Base-by-base conservation (phyloP, 192 early-diverging fungal species). In the Physocladia obscura region DNA sequence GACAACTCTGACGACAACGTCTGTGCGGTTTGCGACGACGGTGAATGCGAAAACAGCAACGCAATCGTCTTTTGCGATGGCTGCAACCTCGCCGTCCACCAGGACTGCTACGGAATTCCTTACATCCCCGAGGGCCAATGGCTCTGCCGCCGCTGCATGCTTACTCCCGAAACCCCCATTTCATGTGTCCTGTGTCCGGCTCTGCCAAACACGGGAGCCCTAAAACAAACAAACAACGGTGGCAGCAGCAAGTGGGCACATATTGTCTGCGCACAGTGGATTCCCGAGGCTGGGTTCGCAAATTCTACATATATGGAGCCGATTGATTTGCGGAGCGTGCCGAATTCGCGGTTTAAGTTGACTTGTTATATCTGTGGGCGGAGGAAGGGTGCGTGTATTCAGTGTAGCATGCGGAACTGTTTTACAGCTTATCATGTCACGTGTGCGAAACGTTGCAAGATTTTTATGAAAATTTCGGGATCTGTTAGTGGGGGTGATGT, bases 31-130 rank as follows among this genome's bases (percentile, higher is more conserved):
- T 99, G 97, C 78, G 94, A 96, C 67, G 94, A 97, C 69, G 92
- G 93, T n/a, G 97, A 99, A 81, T 91, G 93, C 79, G 97, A 99
- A 80, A 99, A 99, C 75, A 90, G 91, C 74, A 99, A 99, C 73
- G 97, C 94, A 0, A 99, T 99, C 55, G 97, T 99, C 3, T 99
- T 97, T 70, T 99, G 97, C 81, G 97, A 99, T 78, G 97, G 97
- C 0, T 99, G 97, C 76, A 96, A 99, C 74, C 75, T 99, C 54
- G 96, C 96, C 1, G 97, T 99, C 6, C 97, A 99, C 82, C 97
- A 99, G 84, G 96, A 98, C 75, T 99, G 97, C 76, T 99, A 99
- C 76, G 97, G 97, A 26, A 89, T 99, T 47, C 96, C 97, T 1
- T 98, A 92, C 74, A 97, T 99, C 55, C 97, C 97, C 5, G 97